These are phyloP conservation scores for Phytopythium aichiense DNA, from an alignment of 352 stramenopile genomes.

Conservation along the genomic window DNA sequence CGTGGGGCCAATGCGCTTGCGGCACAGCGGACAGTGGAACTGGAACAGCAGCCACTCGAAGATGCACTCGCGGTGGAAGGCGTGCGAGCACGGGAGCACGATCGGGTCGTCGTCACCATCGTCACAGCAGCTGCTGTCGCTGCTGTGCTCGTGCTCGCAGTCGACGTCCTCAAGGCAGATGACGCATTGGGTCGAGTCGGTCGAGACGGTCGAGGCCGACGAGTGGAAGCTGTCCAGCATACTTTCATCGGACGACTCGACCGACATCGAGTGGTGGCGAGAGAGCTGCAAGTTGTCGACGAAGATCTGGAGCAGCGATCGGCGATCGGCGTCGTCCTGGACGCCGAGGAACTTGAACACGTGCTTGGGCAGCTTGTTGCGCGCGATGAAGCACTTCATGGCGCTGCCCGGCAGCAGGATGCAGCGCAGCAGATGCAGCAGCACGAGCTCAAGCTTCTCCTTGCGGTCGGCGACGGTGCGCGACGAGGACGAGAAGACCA, in stretches of 20 bases:
- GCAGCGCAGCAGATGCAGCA: constrained; percentile 61
- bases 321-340: constrained; percentile 36
- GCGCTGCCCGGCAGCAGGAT: constrained; percentile 59
- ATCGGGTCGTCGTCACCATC: constrained; percentile 19
- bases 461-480: constrained; percentile 38
- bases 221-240: constrained; percentile 27
- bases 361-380: constrained; percentile 39
- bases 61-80: constrained; percentile 70
- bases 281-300: constrained; percentile 57
- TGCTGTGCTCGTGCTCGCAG: constrained; percentile 21
- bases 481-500: constrained; percentile 35
- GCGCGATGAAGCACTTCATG: constrained; percentile 61
- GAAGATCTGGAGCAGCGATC: constrained; percentile 67
- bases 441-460: constrained; percentile 54
- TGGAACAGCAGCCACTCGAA: constrained; percentile 75
- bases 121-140: constrained; percentile 13
- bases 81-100: constrained; percentile 55
- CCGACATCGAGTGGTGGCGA: constrained; percentile 20
- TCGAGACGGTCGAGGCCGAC: constrained; percentile 31
- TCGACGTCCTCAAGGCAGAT: constrained; percentile 50
- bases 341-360: constrained; percentile 64
- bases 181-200: constrained; percentile 32
- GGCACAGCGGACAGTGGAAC: constrained; percentile 67
- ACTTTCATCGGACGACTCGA: constrained; percentile 3
- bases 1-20: constrained; percentile 39